phyloP scores from a whole-genome alignment of 371 early-diverging fungal species.

The Mycotypha africana region DNA sequence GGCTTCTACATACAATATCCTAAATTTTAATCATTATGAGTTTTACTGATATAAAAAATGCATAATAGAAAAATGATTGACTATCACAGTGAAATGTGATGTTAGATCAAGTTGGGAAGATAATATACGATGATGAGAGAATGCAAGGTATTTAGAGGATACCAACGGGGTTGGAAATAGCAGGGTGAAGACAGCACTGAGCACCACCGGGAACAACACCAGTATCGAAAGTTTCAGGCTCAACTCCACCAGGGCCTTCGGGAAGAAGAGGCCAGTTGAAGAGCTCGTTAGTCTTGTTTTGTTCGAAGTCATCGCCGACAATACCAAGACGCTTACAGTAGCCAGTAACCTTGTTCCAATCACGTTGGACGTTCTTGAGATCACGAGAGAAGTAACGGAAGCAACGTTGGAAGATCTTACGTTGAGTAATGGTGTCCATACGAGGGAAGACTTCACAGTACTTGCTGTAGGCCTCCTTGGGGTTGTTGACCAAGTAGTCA shows the following conservation, averaged over 20 bases:
- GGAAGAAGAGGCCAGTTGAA: conserved; percentile 38
- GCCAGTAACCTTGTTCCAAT: conserved; percentile 67
- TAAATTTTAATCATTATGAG: too few species aligned
- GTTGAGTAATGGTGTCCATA: conserved; percentile 47
- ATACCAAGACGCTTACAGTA: conserved; percentile 58
- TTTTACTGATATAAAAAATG: too few species aligned
- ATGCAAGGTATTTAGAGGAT: too few species aligned
- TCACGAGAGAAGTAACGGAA: conserved; percentile 59
- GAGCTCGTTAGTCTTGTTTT: conserved; percentile 61
- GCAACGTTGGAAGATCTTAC: conserved; percentile 61
- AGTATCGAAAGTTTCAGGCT: too few species aligned
- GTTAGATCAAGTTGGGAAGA: too few species aligned
- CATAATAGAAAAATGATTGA: too few species aligned
- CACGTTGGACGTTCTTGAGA: conserved; percentile 59
- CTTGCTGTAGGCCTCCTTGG: conserved; percentile 45
- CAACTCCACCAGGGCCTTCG: too few species aligned
- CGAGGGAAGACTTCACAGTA: conserved; percentile 60
- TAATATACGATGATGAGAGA: too few species aligned
- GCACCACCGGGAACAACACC: conserved; percentile 32
- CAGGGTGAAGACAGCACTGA: too few species aligned
- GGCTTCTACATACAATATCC: too few species aligned
- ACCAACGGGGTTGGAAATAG: too few species aligned
- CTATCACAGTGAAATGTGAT: too few species aligned
- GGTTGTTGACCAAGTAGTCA: conserved; percentile 50
- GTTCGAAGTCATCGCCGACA: conserved; percentile 47